Percentiles rank a stretch among this genome's conserved stretches.
Conservation (phyloP, 2,329 filamentous ascomycete genomes). For the Xylariales sp. region DNA sequence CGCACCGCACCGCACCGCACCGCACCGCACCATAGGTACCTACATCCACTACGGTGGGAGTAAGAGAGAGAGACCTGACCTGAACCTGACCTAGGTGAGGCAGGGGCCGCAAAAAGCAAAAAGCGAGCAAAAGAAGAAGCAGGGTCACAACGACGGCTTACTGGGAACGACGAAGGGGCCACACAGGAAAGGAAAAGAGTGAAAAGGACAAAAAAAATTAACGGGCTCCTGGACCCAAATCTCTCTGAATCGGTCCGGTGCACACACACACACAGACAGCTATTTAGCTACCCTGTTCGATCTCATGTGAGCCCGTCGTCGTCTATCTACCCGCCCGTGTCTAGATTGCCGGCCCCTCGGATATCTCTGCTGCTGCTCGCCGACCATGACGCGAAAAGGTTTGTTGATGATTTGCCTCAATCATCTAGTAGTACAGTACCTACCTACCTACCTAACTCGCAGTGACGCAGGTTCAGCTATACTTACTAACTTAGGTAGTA, state of each 20-base stretch:
- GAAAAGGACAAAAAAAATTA: background rate
- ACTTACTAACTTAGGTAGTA: no score
- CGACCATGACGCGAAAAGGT: background rate
- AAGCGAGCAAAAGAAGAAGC: background rate
- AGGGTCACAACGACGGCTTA: background rate
- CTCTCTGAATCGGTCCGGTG: slow-evolving; percentile 13
- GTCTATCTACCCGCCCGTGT: background rate
- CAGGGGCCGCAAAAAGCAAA: background rate
- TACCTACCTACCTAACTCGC: background rate
- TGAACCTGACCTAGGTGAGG: slow-evolving; percentile 16
- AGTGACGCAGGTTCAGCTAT: no score
- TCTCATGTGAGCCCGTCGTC: background rate
- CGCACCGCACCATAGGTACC: no score
- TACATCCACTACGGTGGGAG: background rate
- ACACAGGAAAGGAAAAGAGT: background rate
- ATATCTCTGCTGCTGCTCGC: background rate
- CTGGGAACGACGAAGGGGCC: background rate
- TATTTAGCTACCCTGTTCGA: slow-evolving; percentile 1
- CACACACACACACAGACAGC: background rate
- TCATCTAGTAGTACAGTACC: background rate
- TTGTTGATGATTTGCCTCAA: background rate
- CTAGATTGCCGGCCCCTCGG: background rate
- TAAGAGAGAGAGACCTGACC: background rate
- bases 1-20: background rate
- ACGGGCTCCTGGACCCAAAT: background rate